Conservation (phyloP, 2,329 filamentous ascomycete species). For the Calonectria pseudoturangicola region DNA sequence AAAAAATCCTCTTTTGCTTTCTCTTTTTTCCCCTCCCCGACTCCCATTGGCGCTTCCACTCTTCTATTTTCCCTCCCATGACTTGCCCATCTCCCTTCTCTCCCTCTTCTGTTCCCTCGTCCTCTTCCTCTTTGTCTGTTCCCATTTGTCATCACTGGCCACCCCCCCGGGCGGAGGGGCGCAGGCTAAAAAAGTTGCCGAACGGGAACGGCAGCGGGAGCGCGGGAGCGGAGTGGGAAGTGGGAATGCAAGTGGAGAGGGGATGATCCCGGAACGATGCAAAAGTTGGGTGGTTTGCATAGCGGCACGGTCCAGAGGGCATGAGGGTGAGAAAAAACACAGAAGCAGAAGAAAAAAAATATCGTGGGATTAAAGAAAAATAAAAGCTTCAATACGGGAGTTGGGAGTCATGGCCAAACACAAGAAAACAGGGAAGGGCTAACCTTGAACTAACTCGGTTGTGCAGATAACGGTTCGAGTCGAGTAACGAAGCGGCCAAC, state of each 20-base stretch:
- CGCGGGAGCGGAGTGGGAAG: conserved; percentile 40
- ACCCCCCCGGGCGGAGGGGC: conserved; percentile 34
- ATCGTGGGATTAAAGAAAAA: conserved; percentile 13
- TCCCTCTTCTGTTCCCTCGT: neutral
- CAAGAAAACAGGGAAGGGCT: neutral
- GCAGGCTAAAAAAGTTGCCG: conserved; percentile 40
- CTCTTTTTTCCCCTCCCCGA: neutral
- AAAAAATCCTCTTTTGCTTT: neutral
- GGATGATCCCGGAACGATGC: conserved; percentile 36
- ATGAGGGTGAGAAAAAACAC: neutral
- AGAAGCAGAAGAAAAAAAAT: conserved; percentile 3
- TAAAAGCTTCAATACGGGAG: neutral
- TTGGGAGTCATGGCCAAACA: neutral
- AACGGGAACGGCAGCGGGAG: conserved; percentile 39
- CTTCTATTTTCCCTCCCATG: neutral
- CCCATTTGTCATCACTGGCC: conserved; percentile 21
- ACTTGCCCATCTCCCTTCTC: neutral
- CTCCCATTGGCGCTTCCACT: neutral
- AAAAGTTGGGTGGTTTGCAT: conserved; percentile 28
- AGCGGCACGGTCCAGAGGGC: neutral
- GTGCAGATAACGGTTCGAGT: conserved; percentile 20
- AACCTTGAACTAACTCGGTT: conserved; percentile 18
- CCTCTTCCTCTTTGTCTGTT: neutral
- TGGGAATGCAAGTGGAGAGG: conserved; percentile 33
- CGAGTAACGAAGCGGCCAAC: conserved; percentile 18